phyloP scores from a whole-genome alignment of 306 rosid genomes.

The Cucurbita ficifolia region DNA sequence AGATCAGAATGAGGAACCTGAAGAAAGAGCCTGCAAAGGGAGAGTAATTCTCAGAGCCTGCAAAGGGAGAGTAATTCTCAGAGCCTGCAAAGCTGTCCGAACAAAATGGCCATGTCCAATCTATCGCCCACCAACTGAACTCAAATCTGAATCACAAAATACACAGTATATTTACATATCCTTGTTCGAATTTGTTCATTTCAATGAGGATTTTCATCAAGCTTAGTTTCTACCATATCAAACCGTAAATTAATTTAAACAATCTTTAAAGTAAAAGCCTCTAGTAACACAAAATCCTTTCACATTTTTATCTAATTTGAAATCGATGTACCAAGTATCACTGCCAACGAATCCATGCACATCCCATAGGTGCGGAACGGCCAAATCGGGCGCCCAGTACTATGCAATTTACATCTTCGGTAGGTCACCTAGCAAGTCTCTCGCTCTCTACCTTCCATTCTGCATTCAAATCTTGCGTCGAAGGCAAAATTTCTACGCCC shows the following conservation, averaged over 20 bases:
- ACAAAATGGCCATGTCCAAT: not conserved
- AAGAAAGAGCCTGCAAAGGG: not conserved
- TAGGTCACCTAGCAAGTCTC: not conserved
- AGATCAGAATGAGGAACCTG: not conserved
- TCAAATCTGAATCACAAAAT: not conserved
- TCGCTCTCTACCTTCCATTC: not conserved
- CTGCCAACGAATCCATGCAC: not conserved
- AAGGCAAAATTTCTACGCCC: not conserved
- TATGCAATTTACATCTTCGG: not conserved
- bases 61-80: not conserved
- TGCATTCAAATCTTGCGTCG: not conserved
- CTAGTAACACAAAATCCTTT: too few relatives aligned
- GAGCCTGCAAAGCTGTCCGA: not conserved
- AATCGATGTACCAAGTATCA: not conserved
- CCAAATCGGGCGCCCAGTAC: not conserved
- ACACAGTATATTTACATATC: not conserved
- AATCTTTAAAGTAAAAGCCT: not conserved
- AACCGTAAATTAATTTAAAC: not conserved
- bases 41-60: not conserved
- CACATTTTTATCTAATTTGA: not conserved
- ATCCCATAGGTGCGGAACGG: not conserved
- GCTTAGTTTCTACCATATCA: not conserved
- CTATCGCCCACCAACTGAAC: not conserved
- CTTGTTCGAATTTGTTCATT: not conserved
- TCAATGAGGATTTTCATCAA: not conserved